Base-by-base conservation (phyloP, 441 rosid genomes). In the Melastoma candidum region DNA sequence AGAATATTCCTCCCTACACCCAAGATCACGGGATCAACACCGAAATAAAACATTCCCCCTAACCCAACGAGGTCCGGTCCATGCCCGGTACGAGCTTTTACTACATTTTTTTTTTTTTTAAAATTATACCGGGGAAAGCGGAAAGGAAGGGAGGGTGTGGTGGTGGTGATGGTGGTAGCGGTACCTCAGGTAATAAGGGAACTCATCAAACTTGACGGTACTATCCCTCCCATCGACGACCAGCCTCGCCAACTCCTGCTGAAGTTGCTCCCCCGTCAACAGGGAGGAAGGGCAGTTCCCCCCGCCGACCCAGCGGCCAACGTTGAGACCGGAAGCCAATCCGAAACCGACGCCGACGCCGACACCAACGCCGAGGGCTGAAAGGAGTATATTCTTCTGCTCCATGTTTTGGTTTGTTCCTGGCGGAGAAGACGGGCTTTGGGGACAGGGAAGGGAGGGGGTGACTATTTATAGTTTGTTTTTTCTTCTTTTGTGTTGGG, bases 301-400 rank as follows among this genome's bases (percentile, higher is more conserved):
- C 8, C 41, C 41, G 60, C 71, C 69, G 7, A 68, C 65, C 90
- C 86, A 82, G 71, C 78, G 70, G 57, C 80, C 65, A 56, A 77
- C 68, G 51, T 71, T 75, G 47, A 80, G 82, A 48, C 97, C 90
- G 25, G 98, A 86, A 14, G 95, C 97, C 73, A 85, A 70, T 27
- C 94, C 94, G 0, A 92, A 56, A 5, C 98, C 98, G 27, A 84
- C 78, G 0, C 87, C 85, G 26, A 92, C 74, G 17, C 98, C 98
- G 27, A 90, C 84, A 48, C 96, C 96, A 47, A 88, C 83, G 32
- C 97, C 79, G 71, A 92, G 69, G 3, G 95, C 97, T 2, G 98
- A 85, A 48, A 88, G 48, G 60, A 88, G 48, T 13, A 82, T 65
- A 51, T 75, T 72, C 72, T 78, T 92, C 70, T 84, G 92, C 59